phyloP scores from a whole-genome alignment of 495 filamentous ascomycete species.

The Neurospora terricola region DNA sequence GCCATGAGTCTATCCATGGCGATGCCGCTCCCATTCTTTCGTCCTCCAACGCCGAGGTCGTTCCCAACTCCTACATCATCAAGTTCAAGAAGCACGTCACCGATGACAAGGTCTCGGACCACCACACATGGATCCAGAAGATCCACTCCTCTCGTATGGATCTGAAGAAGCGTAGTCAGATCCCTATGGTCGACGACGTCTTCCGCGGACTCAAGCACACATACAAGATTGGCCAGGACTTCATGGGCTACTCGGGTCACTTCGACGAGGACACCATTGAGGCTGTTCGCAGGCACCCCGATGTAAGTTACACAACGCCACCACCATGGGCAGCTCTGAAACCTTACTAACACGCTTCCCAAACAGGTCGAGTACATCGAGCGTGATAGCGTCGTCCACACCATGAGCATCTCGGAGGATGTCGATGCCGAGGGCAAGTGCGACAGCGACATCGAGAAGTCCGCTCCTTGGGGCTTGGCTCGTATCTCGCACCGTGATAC shows the following conservation, averaged over 20 bases:
- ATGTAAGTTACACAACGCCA: conserved; percentile 58
- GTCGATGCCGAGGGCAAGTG: conserved; percentile 16
- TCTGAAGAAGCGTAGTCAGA: conserved; percentile 80
- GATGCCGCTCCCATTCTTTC: conserved; percentile 84
- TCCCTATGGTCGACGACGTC: conserved; percentile 56
- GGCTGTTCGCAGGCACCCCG: conserved; percentile 88
- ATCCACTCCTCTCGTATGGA: conserved; percentile 64
- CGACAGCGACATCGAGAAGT: conserved; percentile 60
- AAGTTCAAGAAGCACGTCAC: conserved; percentile 95
- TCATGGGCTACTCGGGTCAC: conserved; percentile 90
- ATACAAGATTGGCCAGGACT: conserved; percentile 73
- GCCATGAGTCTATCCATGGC: conserved; percentile 70
- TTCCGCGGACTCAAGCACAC: conserved; percentile 90
- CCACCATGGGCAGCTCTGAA: background rate
- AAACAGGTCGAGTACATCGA: conserved; percentile 93
- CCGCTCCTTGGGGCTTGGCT: conserved; percentile 94
- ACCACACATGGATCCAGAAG: conserved; percentile 89
- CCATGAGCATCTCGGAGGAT: conserved; percentile 40
- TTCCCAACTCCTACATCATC: conserved; percentile 92
- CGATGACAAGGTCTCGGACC: conserved; percentile 52
- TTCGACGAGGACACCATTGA: conserved; percentile 91
- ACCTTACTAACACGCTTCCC: conserved; percentile 5
- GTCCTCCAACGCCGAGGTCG: conserved; percentile 56
- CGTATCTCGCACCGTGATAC: conserved; percentile 90
- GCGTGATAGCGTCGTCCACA: conserved; percentile 83